A percentile compares a stretch with the other conserved stretches of the same genome.
Conservation (phyloP, 805 yeast species). For the Monosporozyma servazzii region DNA sequence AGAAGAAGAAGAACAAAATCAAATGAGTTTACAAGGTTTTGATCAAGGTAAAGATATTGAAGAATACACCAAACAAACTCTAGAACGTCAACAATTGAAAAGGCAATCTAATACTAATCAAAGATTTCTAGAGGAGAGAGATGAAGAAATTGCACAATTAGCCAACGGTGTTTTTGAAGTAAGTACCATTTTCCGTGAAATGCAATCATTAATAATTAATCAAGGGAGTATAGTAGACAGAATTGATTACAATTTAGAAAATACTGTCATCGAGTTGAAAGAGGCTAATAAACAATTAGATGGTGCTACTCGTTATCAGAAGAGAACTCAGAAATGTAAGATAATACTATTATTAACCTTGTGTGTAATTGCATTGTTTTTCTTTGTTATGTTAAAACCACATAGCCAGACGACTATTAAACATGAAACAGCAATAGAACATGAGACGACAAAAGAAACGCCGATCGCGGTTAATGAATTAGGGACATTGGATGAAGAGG, state of each 20-base stretch:
- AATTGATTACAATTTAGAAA: conserved; percentile 83
- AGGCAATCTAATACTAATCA: conserved; percentile 14
- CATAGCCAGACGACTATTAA: conserved; percentile 11
- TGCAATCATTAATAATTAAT: conserved; percentile 85
- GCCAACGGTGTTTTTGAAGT: conserved; percentile 94
- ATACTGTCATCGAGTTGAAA: conserved; percentile 66
- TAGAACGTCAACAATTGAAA: conserved; percentile 26
- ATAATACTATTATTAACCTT: conserved; percentile 65
- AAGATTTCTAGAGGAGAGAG: conserved; percentile 46
- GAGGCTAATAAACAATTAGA: conserved; percentile 69
- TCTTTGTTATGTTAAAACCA: conserved; percentile 65
- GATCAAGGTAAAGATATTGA: conserved; percentile 27
- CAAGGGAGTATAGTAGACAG: conserved; percentile 92
- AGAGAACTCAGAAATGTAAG: conserved; percentile 84
- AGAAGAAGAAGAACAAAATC: conserved; percentile 7
- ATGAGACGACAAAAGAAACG: background rate
- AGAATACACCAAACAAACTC: conserved; percentile 29
- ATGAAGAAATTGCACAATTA: conserved; percentile 77
- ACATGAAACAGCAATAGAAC: background rate
- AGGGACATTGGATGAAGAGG: background rate
- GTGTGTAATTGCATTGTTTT: conserved; percentile 59
- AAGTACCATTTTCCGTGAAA: conserved; percentile 84
- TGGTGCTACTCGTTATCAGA: conserved; percentile 73
- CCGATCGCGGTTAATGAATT: background rate
- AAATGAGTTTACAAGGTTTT: conserved; percentile 14